A percentile compares a stretch with the other conserved stretches of the same genome.
These are phyloP conservation scores for Candida frijolesensis DNA, from an alignment of 1,139 yeast genomes.

Conservation along the genomic window DNA sequence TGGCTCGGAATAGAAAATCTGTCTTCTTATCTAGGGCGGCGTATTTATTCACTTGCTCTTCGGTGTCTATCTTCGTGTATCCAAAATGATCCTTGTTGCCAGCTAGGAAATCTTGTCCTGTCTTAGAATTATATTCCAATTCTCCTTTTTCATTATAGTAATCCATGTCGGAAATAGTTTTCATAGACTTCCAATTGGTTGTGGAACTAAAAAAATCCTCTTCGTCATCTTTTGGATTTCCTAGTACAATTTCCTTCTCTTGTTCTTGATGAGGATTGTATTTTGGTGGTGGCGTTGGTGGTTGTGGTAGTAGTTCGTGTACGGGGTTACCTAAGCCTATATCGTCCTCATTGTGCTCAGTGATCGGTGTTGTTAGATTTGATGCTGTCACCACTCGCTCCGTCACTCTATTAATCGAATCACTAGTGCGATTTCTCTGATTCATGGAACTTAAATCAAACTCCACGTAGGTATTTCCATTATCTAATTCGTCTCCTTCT, in stretches of 20 bases:
- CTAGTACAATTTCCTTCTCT: constrained; percentile 1
- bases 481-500: constrained; percentile 2
- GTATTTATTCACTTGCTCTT: constrained; percentile 81
- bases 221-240: constrained; percentile 20
- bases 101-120: constrained; percentile 24
- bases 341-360: constrained; percentile 3
- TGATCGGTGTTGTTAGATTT: constrained; percentile 5
- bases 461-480: constrained; percentile 14
- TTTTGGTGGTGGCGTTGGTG: not conserved
- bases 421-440: constrained; percentile 6
- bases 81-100: constrained; percentile 45
- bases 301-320: too few species aligned
- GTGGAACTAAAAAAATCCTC: constrained; percentile 37
- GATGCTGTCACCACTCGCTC: constrained; percentile 11
- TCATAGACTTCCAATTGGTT: constrained; percentile 56
- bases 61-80: constrained; percentile 87
- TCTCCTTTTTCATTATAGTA: constrained; percentile 57
- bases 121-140: constrained; percentile 35
- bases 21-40: constrained; percentile 77
- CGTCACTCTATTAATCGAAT: constrained; percentile 7
- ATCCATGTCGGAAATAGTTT: constrained; percentile 51
- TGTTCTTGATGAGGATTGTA: constrained; percentile 2
- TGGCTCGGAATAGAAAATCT: constrained; percentile 67
- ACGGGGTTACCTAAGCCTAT: not conserved
- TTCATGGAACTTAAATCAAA: constrained; percentile 13